Percentiles rank a stretch among this genome's conserved stretches.
phyloP scores from a whole-genome alignment of 768 basidiomycete species.

The Cystobasidium ongulense region DNA sequence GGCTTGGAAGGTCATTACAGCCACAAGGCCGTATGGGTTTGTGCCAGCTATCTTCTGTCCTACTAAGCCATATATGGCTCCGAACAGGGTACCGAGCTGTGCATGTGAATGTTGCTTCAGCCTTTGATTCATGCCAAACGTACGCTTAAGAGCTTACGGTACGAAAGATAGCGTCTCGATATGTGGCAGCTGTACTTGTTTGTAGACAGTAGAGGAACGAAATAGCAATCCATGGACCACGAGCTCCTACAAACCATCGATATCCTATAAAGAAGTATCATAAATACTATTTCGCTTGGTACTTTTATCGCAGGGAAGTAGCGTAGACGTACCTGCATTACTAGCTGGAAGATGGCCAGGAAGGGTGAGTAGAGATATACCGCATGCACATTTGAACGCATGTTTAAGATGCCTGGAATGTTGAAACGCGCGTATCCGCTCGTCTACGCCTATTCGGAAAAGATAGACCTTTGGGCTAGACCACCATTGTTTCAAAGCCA shows the following conservation, averaged over 20 bases:
- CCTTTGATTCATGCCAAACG: background rate
- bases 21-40: slow-evolving; percentile 19
- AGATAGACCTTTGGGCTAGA: background rate
- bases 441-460: background rate
- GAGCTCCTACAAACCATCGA: background rate
- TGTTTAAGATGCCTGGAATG: slow-evolving; percentile 22
- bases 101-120: background rate
- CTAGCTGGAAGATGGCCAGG: slow-evolving; percentile 18
- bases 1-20: background rate
- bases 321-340: background rate
- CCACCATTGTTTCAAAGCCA: background rate
- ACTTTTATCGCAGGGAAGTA: background rate
- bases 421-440: background rate
- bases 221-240: slow-evolving; percentile 22
- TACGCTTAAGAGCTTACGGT: background rate
- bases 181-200: slow-evolving; percentile 25
- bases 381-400: slow-evolving; percentile 4
- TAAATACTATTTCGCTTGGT: background rate
- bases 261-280: background rate
- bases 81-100: slow-evolving; percentile 19
- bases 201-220: slow-evolving; percentile 23
- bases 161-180: slow-evolving; percentile 12
- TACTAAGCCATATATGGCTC: slow-evolving; percentile 1
- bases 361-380: slow-evolving; percentile 18
- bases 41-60: background rate